Evolutionary conservation across 306 rosid genomes (phyloP), one percentile per base, ranked within the genome.

Genomic region (Ziziphus jujuba): DNA sequence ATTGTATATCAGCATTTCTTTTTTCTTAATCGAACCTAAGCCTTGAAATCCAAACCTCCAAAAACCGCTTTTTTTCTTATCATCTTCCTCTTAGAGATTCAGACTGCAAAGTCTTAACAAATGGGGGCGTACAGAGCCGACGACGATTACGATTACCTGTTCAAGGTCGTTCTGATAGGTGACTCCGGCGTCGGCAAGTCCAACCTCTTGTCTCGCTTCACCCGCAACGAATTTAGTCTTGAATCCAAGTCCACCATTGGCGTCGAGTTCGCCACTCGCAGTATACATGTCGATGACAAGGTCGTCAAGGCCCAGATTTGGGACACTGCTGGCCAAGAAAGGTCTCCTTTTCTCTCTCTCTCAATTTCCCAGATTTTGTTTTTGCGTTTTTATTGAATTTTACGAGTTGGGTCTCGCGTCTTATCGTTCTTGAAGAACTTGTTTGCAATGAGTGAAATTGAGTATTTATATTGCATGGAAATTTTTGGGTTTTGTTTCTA

Each of bases 291-390:
- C 11, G 96, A 89, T 23, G 96, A 89, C 5, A 89, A 87, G 83
- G 86, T 89, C 71, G 90, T 87, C 55, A 89, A 89, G 85, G 96
- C 96, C 2, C 96, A 89, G 82, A 89, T 89, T 86, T 89, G 96
- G 96, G 96, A 89, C 76, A 89, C 96, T 2, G 96, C 96, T 4
- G 96, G 96, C 53, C 96, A 89, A 80, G 96, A 89, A 80, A 86
- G 96, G 96, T 86, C 28, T 36, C 15, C 28, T 16, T 15, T 16
- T 50, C 17, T 38, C 13, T 11, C 38, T 36, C 49, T 22, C 11
- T 40, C 24, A 4, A 7, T 25, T 40, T 44, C 22, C 45, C 14
- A 43, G n/a, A 9, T 17, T 33, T 7, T 43, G 17, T 16, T 13
- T 4, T 34, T 19, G 2, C 1, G 2, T 23, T 12, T 13, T 48